A percentile compares a stretch with the other conserved stretches of the same genome.
Conservation (phyloP, 352 stramenopile species). For the Phytopythium vexans region DNA sequence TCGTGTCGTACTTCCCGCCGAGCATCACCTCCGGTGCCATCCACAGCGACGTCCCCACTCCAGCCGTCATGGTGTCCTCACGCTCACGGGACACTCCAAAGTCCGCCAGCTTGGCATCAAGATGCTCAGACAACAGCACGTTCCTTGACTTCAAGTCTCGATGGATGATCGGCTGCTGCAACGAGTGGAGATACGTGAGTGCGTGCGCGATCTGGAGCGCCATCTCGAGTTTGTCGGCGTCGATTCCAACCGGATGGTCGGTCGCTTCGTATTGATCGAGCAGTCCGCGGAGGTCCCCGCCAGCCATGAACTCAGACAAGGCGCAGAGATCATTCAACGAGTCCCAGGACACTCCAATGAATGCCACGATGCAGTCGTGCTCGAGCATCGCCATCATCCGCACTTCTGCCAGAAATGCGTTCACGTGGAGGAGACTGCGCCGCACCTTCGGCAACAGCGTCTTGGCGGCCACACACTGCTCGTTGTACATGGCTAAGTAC, state of each 20-base stretch:
- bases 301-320: slow-evolving; percentile 43
- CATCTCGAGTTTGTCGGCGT: slow-evolving; percentile 19
- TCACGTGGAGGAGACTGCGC: slow-evolving; percentile 24
- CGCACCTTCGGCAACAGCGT: slow-evolving; percentile 18
- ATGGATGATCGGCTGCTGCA: slow-evolving; percentile 39
- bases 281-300: slow-evolving; percentile 28
- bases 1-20: slow-evolving; percentile 13
- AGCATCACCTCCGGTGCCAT: slow-evolving; percentile 20
- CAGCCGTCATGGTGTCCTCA: slow-evolving; percentile 13
- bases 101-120: slow-evolving; percentile 44
- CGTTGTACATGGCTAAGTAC: slow-evolving; percentile 27
- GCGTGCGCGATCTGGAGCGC: slow-evolving; percentile 37
- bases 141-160: slow-evolving; percentile 45
- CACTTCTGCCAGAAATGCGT: slow-evolving; percentile 55
- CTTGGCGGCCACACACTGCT: slow-evolving; percentile 39
- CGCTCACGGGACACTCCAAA: slow-evolving; percentile 42
- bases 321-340: slow-evolving; percentile 42
- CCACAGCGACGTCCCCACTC: slow-evolving; percentile 15
- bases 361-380: slow-evolving; percentile 46
- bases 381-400: slow-evolving; percentile 40
- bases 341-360: slow-evolving; percentile 49
- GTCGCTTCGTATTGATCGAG: slow-evolving; percentile 13
- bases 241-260: slow-evolving; percentile 1
- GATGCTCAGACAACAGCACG: slow-evolving; percentile 20
- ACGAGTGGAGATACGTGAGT: slow-evolving; percentile 45